phyloP scores from a whole-genome alignment of 768 basidiomycete species.

The Boletus huronensis region DNA sequence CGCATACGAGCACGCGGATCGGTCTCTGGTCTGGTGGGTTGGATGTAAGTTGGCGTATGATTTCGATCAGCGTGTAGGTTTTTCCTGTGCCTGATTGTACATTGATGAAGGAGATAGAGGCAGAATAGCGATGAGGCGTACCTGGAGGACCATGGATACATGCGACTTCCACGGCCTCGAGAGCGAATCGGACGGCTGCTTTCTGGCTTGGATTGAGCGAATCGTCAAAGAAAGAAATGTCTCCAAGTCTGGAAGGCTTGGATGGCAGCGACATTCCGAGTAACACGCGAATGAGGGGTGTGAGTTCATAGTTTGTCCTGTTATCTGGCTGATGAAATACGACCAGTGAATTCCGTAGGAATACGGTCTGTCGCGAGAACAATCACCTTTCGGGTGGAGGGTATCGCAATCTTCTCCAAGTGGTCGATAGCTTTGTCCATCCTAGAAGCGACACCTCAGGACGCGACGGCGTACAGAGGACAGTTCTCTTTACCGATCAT shows the following conservation, averaged over 20 bases:
- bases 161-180: conserved; percentile 77
- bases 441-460: conserved; percentile 37
- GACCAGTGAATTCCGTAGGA: background rate
- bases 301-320: conserved; percentile 42
- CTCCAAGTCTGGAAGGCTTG: conserved; percentile 31
- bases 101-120: background rate
- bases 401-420: conserved; percentile 46
- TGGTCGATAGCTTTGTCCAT: conserved; percentile 83
- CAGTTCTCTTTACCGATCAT: conserved; percentile 57
- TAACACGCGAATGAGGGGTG: conserved; percentile 62
- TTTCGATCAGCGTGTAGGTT: conserved; percentile 92
- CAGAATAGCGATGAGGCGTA: conserved; percentile 13
- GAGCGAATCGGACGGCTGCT: conserved; percentile 76
- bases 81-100: conserved; percentile 74
- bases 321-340: conserved; percentile 33
- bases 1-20: conserved; percentile 77
- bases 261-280: conserved; percentile 60
- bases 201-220: conserved; percentile 82
- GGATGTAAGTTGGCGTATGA: conserved; percentile 78
- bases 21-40: conserved; percentile 43
- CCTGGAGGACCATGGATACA: conserved; percentile 99
- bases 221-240: conserved; percentile 67
- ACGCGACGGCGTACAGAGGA: background rate
- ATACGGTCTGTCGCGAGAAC: background rate
- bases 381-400: conserved; percentile 24